Percentiles rank a stretch among this genome's conserved stretches.
phyloP scores from a whole-genome alignment of 2,329 filamentous ascomycete species.

The Coniochaeta prunicola region DNA sequence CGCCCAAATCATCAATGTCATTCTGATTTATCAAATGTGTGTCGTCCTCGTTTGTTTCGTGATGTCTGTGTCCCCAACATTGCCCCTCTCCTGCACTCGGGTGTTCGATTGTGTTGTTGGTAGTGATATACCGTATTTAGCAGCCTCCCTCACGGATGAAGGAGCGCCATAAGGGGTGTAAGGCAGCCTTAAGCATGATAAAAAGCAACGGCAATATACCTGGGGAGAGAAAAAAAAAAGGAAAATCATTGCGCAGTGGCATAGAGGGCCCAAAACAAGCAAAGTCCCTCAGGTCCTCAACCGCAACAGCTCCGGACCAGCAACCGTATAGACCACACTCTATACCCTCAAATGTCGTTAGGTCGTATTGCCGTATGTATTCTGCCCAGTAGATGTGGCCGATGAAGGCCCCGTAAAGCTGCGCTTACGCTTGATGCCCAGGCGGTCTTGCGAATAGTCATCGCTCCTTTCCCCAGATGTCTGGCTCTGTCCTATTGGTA shows the following conservation, averaged over 20 bases:
- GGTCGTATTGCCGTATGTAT: slow-evolving; percentile 1
- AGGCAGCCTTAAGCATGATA: not conserved
- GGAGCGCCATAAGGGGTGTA: not conserved
- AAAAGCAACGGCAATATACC: not conserved
- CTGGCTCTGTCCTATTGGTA: slow-evolving; percentile 13
- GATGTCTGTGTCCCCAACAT: not conserved
- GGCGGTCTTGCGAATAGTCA: slow-evolving; percentile 18
- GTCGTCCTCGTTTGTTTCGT: not conserved
- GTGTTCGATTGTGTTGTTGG: not conserved
- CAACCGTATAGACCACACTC: not conserved
- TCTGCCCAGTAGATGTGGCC: not conserved
- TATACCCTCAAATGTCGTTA: not conserved
- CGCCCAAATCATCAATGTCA: not conserved
- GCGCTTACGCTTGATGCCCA: slow-evolving; percentile 28
- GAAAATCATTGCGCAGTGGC: not conserved
- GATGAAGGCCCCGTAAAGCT: slow-evolving; percentile 23
- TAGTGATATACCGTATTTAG: not conserved
- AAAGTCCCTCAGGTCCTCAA: not conserved
- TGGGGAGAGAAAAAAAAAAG: not conserved
- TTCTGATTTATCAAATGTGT: not conserved
- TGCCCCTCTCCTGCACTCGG: not conserved
- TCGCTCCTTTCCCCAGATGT: slow-evolving; percentile 16
- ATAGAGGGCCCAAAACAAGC: not conserved
- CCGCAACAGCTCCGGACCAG: not conserved
- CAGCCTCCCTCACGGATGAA: not conserved